Conservation (phyloP, 345 rosid species). For the Eucalyptus rudis region DNA sequence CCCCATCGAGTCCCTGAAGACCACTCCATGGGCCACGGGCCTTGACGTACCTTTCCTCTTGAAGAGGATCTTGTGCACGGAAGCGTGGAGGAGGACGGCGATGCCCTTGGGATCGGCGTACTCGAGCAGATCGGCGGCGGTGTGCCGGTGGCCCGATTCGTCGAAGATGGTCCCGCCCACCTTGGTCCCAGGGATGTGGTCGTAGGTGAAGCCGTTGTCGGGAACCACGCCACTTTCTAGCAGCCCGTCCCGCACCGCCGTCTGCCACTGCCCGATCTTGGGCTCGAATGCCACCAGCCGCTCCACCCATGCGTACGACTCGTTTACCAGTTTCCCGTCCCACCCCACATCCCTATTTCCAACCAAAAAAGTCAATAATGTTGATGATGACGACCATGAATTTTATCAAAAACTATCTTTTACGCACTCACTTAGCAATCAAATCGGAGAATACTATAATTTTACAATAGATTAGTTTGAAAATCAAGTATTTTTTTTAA, state of each 20-base stretch:
- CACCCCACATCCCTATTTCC: constrained; percentile 6
- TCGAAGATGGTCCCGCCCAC: constrained; percentile 34
- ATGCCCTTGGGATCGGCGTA: constrained; percentile 15
- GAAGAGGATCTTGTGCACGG: constrained; percentile 14
- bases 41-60: not conserved
- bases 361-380: not conserved
- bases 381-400: not conserved
- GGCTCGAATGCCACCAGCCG: constrained; percentile 17
- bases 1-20: constrained; percentile 9
- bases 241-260: constrained; percentile 23
- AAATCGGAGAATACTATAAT: not conserved
- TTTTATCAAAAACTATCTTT: not conserved
- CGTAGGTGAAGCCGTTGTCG: constrained; percentile 23
- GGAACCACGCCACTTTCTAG: constrained; percentile 18
- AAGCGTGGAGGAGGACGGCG: constrained; percentile 15
- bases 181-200: constrained; percentile 26
- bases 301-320: constrained; percentile 31
- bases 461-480: not conserved
- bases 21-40: constrained; percentile 21
- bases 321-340: constrained; percentile 10
- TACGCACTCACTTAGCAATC: not conserved
- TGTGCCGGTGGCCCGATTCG: constrained; percentile 17
- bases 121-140: constrained; percentile 27
- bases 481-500: not conserved
- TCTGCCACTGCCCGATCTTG: constrained; percentile 15